A percentile compares a stretch with the other conserved stretches of the same genome.
These are phyloP conservation scores for Penicillium nordicum DNA, from an alignment of 2,329 filamentous ascomycete species.

Conservation along the genomic window DNA sequence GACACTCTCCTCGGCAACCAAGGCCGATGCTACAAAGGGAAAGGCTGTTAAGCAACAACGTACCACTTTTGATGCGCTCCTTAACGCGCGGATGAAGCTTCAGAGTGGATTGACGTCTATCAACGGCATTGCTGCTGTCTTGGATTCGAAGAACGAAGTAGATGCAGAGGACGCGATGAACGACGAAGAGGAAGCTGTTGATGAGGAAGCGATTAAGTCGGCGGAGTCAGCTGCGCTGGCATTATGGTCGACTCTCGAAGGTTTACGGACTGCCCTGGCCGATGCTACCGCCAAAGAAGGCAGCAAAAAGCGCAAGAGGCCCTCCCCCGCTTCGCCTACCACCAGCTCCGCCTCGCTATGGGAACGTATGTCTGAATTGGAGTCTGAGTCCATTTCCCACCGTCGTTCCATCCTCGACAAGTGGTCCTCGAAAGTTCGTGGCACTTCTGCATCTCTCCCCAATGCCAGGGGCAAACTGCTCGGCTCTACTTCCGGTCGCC, in stretches of 20 bases:
- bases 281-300: constrained; percentile 34
- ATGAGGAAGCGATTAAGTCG: constrained; percentile 59
- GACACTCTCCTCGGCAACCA: constrained; percentile 63
- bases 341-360: constrained; percentile 67
- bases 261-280: constrained; percentile 40
- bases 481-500: constrained; percentile 47
- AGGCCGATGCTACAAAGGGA: constrained; percentile 77
- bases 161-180: constrained; percentile 37
- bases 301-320: constrained; percentile 48
- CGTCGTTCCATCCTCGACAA: constrained; percentile 76
- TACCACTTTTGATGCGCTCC: constrained; percentile 77
- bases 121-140: constrained; percentile 63
- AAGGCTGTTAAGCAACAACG: constrained; percentile 81
- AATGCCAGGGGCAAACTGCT: constrained; percentile 60
- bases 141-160: constrained; percentile 30
- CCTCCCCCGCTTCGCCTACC: constrained; percentile 45
- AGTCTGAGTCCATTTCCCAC: constrained; percentile 56
- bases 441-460: constrained; percentile 48
- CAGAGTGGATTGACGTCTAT: constrained; percentile 84
- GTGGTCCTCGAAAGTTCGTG: constrained; percentile 79
- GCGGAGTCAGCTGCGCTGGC: constrained; percentile 83
- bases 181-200: constrained; percentile 20
- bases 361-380: constrained; percentile 65
- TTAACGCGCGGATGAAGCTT: constrained; percentile 86
- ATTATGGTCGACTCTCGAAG: constrained; percentile 69